Base-by-base conservation (phyloP, 2,329 filamentous ascomycete species). In the Ceratocystis papillata region DNA sequence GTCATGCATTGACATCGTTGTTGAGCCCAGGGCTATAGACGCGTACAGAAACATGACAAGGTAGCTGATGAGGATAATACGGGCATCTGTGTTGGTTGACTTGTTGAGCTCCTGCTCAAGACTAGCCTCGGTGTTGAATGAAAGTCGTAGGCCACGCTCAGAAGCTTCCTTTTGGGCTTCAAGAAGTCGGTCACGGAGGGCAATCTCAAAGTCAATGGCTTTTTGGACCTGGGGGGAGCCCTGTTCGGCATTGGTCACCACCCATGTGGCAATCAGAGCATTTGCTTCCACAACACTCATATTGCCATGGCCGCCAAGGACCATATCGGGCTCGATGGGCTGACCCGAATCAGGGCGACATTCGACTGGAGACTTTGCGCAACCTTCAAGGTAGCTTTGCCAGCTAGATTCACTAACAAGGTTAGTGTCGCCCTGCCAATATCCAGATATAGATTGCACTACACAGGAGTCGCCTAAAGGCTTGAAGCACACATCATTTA, bases 11-110 rank as follows among this genome's bases (percentile, higher is more conserved):
- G 87, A 89, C 66, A 96, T 79, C 5, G 88, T 91, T 0, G 89
- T 94, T 1, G 92, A 96, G 0, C 94, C 94, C 0, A 99, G 80
- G 0, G 94, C 92, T 64, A 99, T 77, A 5, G 93, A 97, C 3
- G 92, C 94, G 73, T 99, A 99, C 69, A 99, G 77, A 76, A 99
- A 99, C 94, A 99, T 99, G 78, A 96, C 90, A 69, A 97, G 82
- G 77, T 99, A 99, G 80, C 93, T 97, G 76, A 99, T 87, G 65
- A 93, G 85, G 28, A 99, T 86, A 72, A 99, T 99, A 75, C 93
- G 96, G 57, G 93, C 95, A 75, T 99, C 94, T 0, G 94, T 97
- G 75, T 99, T 99, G 62, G 91, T 96, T 46, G 91, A 96, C 77
- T 97, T 96, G 79, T 96, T 99, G 67, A 99, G 81, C 73, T 99